Evolutionary conservation across 1,284 basidiomycete genomes (phyloP), one percentile per base, ranked within the genome.

Genomic region (Ganoderma sinense): DNA sequence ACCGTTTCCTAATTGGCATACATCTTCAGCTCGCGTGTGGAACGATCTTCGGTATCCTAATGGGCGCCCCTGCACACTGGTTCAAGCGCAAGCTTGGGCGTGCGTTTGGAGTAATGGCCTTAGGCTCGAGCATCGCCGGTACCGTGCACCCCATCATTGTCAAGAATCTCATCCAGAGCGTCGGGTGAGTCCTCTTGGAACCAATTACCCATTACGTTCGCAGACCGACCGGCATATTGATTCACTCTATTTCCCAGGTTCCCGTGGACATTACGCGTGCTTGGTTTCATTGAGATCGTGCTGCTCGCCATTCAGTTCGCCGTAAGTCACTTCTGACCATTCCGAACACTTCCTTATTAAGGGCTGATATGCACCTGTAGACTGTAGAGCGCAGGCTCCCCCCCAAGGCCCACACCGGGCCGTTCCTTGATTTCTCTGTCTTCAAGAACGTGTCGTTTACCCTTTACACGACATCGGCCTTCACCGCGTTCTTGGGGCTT

Each of bases 241-340:
- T 39, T 62, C 23, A 58, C 23, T 41, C 26, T 16, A 14, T 6
- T 26, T 45, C 53, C 41, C 36, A 89, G 88, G 8, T 90, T 90
- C 74, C 78, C 80, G 66, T 90, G 89, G 89, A 88, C 88, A 0
- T 88, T 90, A 85, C 83, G 89, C 20, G 84, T 88, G 59, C 76
- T 89, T 26, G 89, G 84, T 0, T 87, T 90, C 71, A 86, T 90
- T 23, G 77, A 89, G 3, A 64, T 89, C 1, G 71, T 82, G 29
- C 75, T 80, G 1, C 77, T 88, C 3, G 80, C 81, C 10, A 74
- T 85, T 18, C 81, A 85, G 10, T 87, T 88, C 76, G 63, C 88
- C 65, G 75, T 75, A 71, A 8, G 75, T 73, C 11, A 2, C 20
- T n/a, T n/a, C 0, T 33, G 23, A 78, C 82, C 67, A 6, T 13